These are phyloP conservation scores for Rheum nobile DNA, from an alignment of 148 eudicot species.

Conservation along the genomic window DNA sequence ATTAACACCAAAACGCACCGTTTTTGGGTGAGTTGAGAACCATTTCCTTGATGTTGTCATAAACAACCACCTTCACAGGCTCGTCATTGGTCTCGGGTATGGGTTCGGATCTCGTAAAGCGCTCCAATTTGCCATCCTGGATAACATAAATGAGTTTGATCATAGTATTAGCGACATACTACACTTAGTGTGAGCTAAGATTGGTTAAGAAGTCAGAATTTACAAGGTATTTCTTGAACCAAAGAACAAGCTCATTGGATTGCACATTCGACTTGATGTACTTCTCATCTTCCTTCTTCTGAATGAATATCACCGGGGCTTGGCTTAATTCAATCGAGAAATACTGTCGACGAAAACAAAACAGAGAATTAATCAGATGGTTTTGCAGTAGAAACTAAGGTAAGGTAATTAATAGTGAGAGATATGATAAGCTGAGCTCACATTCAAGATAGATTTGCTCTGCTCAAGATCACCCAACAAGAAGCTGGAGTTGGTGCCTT, in stretches of 20 bases:
- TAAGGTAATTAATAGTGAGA: neutral
- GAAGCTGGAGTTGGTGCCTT: slow-evolving; percentile 22
- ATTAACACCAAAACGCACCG: slow-evolving; percentile 10
- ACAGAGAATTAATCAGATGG: neutral
- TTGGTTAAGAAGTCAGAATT: neutral
- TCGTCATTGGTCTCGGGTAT: slow-evolving; percentile 32
- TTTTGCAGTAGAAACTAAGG: no score
- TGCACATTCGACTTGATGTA: slow-evolving; percentile 21
- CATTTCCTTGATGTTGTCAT: slow-evolving; percentile 20
- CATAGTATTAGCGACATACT: neutral
- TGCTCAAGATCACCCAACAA: slow-evolving; percentile 24
- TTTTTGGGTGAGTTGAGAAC: slow-evolving; percentile 29
- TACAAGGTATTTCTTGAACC: slow-evolving; percentile 35
- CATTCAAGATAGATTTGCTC: slow-evolving; percentile 18
- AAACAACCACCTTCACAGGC: slow-evolving; percentile 36
- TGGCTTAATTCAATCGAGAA: slow-evolving; percentile 16
- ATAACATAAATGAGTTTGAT: neutral
- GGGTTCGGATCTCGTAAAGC: slow-evolving; percentile 20
- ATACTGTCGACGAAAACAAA: slow-evolving; percentile 6
- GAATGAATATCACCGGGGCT: slow-evolving; percentile 20
- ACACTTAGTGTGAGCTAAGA: neutral
- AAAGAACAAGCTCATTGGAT: slow-evolving; percentile 20
- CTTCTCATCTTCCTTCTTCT: slow-evolving; percentile 19
- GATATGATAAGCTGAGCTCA: neutral
- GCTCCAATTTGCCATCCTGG: slow-evolving; percentile 28